Base-by-base conservation (phyloP, 1,284 basidiomycete species). In the Trichosporon sp. region DNA sequence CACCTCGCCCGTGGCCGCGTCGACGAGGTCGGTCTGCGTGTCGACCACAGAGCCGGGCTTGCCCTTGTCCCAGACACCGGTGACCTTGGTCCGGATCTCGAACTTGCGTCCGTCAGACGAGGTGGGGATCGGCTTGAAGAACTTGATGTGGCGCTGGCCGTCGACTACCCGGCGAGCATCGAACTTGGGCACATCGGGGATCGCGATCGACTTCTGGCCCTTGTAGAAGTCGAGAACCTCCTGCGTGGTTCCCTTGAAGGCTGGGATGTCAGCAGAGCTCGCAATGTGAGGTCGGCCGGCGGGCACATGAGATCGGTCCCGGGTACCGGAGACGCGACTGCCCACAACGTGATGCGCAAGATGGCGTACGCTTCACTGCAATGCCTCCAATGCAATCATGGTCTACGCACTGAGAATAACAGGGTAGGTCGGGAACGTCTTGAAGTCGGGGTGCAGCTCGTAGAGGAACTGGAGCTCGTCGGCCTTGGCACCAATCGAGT, bases 391-490 rank as follows among this genome's bases (percentile, higher is more conserved):
- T n/a, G n/a, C n/a, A n/a, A n/a, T n/a, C n/a, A n/a, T n/a, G n/a
- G n/a, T n/a, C 16, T 9, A 60, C 60, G 59, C 56, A 67, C 66
- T 61, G 3, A 67, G 66, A 52, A 67, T 67, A 27, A 62, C 60
- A 21, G 66, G 58, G 66, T 67, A 67, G 13, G 66, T 67, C 5
- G 66, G 66, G 66, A 67, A 67, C 10, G 61, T 59, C 56, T 44
- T 33, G 49, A 67, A 67, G 40, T 67, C 40, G 61, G 66, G 66
- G 66, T 67, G 54, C 14, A 67, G 63, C 59, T 67, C 66, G 63
- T 67, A 67, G 37, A 65, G 63, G 56, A 67, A 59, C 63, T 67
- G 66, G 19, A 67, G 66, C 66, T 67, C 66, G 56, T 67, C 66
- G 52, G 60, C 49, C 9, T 56, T 65, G 9, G 66, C 66, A 40